These are phyloP conservation scores for Pseudohalonectria lignicola DNA, from an alignment of 2,329 filamentous ascomycete genomes.

Conservation along the genomic window DNA sequence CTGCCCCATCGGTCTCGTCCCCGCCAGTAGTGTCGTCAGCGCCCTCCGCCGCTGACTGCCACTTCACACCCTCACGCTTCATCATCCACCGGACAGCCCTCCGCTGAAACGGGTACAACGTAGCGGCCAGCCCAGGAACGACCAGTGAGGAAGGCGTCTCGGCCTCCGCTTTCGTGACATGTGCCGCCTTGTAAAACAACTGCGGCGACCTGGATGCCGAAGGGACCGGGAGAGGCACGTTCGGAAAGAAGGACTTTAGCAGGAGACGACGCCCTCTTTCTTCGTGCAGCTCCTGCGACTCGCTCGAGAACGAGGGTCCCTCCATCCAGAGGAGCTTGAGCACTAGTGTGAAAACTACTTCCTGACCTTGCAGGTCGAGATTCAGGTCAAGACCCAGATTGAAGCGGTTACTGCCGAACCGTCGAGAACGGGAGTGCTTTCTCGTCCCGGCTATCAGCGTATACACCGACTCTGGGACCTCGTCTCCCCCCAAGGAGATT, in stretches of 20 bases:
- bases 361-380: neutral
- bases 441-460: neutral
- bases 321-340: neutral
- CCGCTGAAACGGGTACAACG: constrained; percentile 62
- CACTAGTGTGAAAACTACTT: neutral
- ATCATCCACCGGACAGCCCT: constrained; percentile 62
- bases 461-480: neutral
- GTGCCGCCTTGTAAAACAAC: constrained; percentile 60
- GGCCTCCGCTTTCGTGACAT: constrained; percentile 42
- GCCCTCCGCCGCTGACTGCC: constrained; percentile 17
- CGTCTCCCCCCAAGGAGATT: neutral
- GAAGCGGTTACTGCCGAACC: neutral
- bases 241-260: neutral
- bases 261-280: neutral
- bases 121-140: constrained; percentile 32
- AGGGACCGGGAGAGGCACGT: neutral
- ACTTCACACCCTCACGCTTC: constrained; percentile 49
- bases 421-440: constrained; percentile 8
- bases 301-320: neutral
- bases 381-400: neutral
- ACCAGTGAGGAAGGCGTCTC: constrained; percentile 25
- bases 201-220: constrained; percentile 28
- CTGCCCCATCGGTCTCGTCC: no score
- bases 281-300: constrained; percentile 1
- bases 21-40: no score